A percentile compares a stretch with the other conserved stretches of the same genome.
These are phyloP conservation scores for Chalciporus chontae DNA, from an alignment of 768 basidiomycete genomes.

Conservation along the genomic window DNA sequence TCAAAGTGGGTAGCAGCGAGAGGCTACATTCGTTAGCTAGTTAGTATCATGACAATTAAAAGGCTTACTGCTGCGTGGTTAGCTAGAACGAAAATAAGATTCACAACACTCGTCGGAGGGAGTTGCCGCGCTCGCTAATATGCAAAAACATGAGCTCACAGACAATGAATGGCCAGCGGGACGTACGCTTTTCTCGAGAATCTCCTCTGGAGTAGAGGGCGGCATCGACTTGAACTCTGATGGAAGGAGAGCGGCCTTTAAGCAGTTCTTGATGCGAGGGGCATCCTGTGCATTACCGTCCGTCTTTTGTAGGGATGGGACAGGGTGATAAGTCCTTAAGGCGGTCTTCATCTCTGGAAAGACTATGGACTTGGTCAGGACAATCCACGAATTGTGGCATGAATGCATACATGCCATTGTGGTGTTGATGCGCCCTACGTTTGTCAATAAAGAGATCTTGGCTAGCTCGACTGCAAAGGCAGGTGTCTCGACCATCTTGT, in stretches of 20 bases:
- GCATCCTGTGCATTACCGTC: constrained; percentile 88
- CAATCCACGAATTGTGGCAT: constrained; percentile 10
- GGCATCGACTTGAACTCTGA: constrained; percentile 62
- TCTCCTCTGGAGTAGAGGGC: constrained; percentile 73
- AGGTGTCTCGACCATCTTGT: constrained; percentile 82
- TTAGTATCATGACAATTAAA: constrained; percentile 4
- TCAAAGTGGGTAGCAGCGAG: constrained; percentile 71
- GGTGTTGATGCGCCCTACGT: constrained; percentile 89
- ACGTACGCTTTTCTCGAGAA: constrained; percentile 64
- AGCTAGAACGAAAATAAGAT: constrained; percentile 79
- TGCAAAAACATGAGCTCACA: constrained; percentile 7
- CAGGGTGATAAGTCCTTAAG: constrained; percentile 83
- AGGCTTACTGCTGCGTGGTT: constrained; percentile 69
- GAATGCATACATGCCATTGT: constrained; percentile 75
- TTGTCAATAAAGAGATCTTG: constrained; percentile 81
- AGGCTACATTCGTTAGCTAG: constrained; percentile 38
- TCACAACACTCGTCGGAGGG: constrained; percentile 84
- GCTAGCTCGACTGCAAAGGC: constrained; percentile 76
- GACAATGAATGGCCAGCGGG: background rate
- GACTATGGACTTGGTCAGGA: constrained; percentile 44
- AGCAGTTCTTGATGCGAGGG: constrained; percentile 86
- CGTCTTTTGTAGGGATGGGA: constrained; percentile 84
- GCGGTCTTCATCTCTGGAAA: constrained; percentile 94
- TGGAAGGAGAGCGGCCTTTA: constrained; percentile 76
- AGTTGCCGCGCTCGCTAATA: constrained; percentile 52